A percentile compares a stretch with the other conserved stretches of the same genome.
phyloP scores from a whole-genome alignment of 192 early-diverging fungal genomes.

The Coemansia sp. region DNA sequence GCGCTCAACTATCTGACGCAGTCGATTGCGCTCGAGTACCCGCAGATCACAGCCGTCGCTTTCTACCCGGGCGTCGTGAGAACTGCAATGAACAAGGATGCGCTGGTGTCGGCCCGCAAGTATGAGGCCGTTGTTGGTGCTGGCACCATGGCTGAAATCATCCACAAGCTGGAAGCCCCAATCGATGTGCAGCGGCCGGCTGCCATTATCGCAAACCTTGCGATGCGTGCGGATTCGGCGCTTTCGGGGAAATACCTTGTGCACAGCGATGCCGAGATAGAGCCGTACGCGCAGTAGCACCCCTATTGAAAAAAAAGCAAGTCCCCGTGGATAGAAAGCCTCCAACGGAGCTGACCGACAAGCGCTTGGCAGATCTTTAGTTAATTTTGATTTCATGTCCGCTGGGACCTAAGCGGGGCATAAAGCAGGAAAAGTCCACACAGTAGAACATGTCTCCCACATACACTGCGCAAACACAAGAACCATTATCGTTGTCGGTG shows the following conservation, averaged over 20 bases:
- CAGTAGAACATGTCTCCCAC: constrained; percentile 13
- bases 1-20: constrained; percentile 71
- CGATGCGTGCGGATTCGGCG: constrained; percentile 17
- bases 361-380: too few species aligned
- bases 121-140: not conserved
- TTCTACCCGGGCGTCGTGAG: constrained; percentile 87
- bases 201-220: constrained; percentile 44
- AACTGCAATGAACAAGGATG: constrained; percentile 66
- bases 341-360: too few species aligned
- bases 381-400: too few species aligned
- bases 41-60: constrained; percentile 64
- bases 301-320: too few species aligned
- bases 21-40: constrained; percentile 70
- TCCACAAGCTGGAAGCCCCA: constrained; percentile 21
- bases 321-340: too few species aligned
- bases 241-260: constrained; percentile 33
- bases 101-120: constrained; percentile 3
- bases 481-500: not conserved
- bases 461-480: constrained; percentile 17
- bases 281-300: constrained; percentile 5
- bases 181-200: constrained; percentile 16
- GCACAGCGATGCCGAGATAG: constrained; percentile 26
- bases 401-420: too few species aligned
- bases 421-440: not conserved
- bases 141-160: constrained; percentile 9